phyloP scores from a whole-genome alignment of 2,329 filamentous ascomycete species.

The Fusarium sp. region DNA sequence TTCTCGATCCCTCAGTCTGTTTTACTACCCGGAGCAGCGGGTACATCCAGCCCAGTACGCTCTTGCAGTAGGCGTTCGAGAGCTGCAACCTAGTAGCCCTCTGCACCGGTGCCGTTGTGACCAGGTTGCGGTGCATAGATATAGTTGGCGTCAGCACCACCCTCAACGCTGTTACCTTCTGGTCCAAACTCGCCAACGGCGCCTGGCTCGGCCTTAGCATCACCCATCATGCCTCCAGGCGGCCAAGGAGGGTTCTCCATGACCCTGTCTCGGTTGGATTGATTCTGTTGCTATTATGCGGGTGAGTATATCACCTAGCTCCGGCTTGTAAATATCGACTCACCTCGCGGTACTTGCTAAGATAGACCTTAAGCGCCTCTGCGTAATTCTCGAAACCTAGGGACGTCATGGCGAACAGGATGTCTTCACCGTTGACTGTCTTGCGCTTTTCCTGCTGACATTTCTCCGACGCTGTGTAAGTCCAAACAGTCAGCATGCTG shows the following conservation, averaged over 20 bases:
- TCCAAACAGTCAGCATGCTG: conserved; percentile 33
- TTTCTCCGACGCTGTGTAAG: conserved; percentile 86
- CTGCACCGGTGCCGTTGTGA: conserved; percentile 68
- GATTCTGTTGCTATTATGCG: conserved; percentile 54
- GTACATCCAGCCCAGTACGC: neutral
- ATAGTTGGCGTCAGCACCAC: conserved; percentile 57
- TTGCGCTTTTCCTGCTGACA: conserved; percentile 99
- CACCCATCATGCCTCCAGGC: conserved; percentile 47
- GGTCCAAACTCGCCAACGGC: conserved; percentile 55
- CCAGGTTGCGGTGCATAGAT: conserved; percentile 65
- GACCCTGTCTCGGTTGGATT: conserved; percentile 55
- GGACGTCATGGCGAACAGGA: conserved; percentile 98
- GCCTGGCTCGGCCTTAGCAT: conserved; percentile 49
- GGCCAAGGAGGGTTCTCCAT: conserved; percentile 50
- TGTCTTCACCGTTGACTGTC: conserved; percentile 98
- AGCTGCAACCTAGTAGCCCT: conserved; percentile 59
- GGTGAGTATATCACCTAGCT: conserved; percentile 13
- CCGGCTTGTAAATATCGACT: conserved; percentile 51
- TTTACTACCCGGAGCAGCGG: neutral
- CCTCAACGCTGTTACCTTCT: conserved; percentile 57
- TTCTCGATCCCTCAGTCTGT: neutral
- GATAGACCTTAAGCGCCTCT: conserved; percentile 96
- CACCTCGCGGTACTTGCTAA: conserved; percentile 98
- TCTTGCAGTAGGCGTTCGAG: neutral
- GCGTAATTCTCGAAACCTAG: conserved; percentile 99